Base-by-base conservation (phyloP, 345 rosid species). In the Raphanus raphanistrum region DNA sequence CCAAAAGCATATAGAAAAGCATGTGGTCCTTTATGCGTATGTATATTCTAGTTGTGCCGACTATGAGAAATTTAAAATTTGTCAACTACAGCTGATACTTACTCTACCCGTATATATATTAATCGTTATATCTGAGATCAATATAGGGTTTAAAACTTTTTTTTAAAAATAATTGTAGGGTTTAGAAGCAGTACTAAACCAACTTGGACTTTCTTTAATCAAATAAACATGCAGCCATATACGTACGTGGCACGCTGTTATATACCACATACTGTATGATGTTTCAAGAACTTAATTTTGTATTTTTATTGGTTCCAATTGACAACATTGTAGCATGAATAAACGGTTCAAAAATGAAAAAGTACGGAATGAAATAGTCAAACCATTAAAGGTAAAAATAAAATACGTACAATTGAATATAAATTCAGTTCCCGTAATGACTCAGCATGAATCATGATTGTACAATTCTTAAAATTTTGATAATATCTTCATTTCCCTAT, bases 21-120 rank as follows among this genome's bases (percentile, higher is more conserved):
- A 21, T 21, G 21, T 21, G 21, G 21, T 21, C 21, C 21, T 21
- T 21, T 21, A 21, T 21, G 57, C 35, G 28, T 50, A 17, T 57
- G 28, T 57, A 45, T 68, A 28, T 38, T 35, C 57, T 76, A 12
- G 70, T 26, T 35, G 68, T 76, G 62, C 32, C 55, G 26, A 8
- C 28, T 21, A 17, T 68, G 5, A 60, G 16, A 45, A 58, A 31
- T 9, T 31, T 68, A 6, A 63, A 16, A 31, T 8, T 33, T 4
- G 3, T 50, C 21, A 50, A 50, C 57, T 50, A 50, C 8, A n/a
- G 8, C 16, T 48, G 21, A 50, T 50, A 50, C 54, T 50, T 4
- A 13, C 21, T 50, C 21, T 50, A n/a, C 57, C 57, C 21, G 16
- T 45, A 5, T 5, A 61, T 38, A n/a, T 12, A 17, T 55, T 4